These are phyloP conservation scores for Komagataella pastoris DNA, from an alignment of 805 yeast species.

Conservation along the genomic window DNA sequence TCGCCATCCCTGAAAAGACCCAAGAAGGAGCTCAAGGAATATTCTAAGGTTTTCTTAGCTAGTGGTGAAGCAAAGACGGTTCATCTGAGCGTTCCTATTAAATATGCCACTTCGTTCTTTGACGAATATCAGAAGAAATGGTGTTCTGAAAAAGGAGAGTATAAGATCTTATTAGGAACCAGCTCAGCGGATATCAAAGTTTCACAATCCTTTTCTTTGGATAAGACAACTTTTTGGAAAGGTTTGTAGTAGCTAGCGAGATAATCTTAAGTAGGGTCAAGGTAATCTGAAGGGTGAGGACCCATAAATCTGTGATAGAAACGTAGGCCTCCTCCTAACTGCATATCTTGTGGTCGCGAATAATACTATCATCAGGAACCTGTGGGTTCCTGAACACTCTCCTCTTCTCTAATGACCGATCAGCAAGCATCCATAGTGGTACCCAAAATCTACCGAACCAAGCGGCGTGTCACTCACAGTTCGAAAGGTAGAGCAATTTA, in stretches of 20 bases:
- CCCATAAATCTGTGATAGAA: too few relatives aligned
- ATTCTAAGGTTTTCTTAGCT: constrained; percentile 30
- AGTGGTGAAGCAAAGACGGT: constrained; percentile 30
- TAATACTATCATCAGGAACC: too few relatives aligned
- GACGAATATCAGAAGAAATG: constrained; percentile 34
- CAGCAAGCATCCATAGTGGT: not conserved
- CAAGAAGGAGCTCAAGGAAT: constrained; percentile 46
- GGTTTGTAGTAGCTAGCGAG: not conserved
- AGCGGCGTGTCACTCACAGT: not conserved
- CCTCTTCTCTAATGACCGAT: not conserved
- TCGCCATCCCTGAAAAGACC: constrained; percentile 32
- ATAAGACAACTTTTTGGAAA: constrained; percentile 1
- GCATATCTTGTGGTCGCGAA: not conserved
- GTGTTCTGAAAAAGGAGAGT: constrained; percentile 37
- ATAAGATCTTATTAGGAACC: constrained; percentile 31
- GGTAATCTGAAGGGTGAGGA: not conserved
- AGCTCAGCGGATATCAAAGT: not conserved
- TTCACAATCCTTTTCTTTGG: not conserved
- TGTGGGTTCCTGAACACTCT: not conserved
- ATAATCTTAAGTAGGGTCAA: not conserved
- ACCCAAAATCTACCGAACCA: not conserved
- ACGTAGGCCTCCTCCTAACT: too few relatives aligned
- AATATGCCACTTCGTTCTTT: constrained; percentile 42
- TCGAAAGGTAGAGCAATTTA: constrained; percentile 22
- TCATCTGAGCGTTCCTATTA: constrained; percentile 23